phyloP scores from a whole-genome alignment of 169 alveolate genomes.

The Plasmodium coatneyi region DNA sequence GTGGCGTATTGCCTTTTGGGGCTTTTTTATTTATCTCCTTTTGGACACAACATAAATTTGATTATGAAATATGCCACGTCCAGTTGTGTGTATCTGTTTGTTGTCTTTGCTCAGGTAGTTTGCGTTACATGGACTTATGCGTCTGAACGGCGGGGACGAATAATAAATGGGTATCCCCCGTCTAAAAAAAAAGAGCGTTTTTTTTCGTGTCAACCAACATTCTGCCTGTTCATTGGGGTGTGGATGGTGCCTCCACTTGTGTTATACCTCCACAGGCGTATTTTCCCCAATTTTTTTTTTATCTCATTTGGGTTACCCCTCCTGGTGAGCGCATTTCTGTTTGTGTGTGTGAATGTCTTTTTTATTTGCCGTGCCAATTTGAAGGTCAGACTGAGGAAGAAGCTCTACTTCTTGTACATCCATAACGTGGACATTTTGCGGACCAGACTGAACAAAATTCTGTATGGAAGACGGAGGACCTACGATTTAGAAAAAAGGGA shows the following conservation, averaged over 20 bases:
- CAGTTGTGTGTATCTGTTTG: constrained; percentile 34
- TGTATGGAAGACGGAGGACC: constrained; percentile 37
- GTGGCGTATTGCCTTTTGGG: constrained; percentile 18
- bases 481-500: not conserved
- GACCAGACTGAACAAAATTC: constrained; percentile 36
- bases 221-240: not conserved
- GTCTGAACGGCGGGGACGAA: not conserved
- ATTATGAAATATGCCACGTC: not conserved
- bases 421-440: constrained; percentile 19
- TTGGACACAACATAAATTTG: not conserved
- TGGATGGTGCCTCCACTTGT: not conserved
- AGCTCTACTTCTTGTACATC: constrained; percentile 23
- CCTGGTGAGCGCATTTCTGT: not conserved
- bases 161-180: not conserved
- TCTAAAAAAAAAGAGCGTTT: not conserved
- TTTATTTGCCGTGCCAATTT: not conserved
- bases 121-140: constrained; percentile 55
- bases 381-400: not conserved
- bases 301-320: not conserved
- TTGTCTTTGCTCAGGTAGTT: constrained; percentile 14
- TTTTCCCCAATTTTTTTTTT: not conserved
- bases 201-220: not conserved
- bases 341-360: constrained; percentile 6
- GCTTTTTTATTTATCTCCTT: not conserved
- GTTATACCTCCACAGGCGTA: constrained; percentile 6